Base-by-base conservation (phyloP, 805 yeast species). In the Nakazawaea holstii region DNA sequence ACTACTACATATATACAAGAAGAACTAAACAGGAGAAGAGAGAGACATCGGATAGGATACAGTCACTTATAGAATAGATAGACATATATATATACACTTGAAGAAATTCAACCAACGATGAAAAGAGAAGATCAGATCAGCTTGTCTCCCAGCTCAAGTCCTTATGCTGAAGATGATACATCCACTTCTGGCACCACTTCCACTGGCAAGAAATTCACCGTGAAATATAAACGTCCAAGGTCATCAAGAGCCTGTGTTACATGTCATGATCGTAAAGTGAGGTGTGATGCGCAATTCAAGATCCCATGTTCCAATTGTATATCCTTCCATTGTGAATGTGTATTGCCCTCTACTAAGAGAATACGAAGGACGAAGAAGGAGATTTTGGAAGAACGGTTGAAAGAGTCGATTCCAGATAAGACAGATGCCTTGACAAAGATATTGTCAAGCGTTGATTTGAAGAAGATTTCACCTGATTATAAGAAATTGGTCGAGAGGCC, bases 191-290 rank as follows among this genome's bases (percentile, higher is more conserved):
- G 17, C 13, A 14, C 30, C 35, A 8, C 15, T 6, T 29, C 17
- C 6, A 24, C 17, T 6, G 4, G 14, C 31, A 41, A 41, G 31
- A 41, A 41, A 32, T 38, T 33, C 46, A 43, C 43, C 2, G 33
- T 72, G 53, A 70, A 68, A 52, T 72, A 70, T 54, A 77, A 71
- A 55, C 57, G 81, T 52, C 76, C 85, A 41, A 67, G 91, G 44
- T 85, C 89, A 0, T 68, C 85, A 8, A 65, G 87, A 41, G 92
- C 91, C 2, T 85, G 94, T 59, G 74, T 78, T 36, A 84, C 85
- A n/a, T 87, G 94, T 58, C 80, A 88, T 46, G 75, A 83, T 7
- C 69, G 94, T 32, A 86, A 86, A 56, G 94, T 86, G n/a, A 75
- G 90, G 32, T 86, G 95, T 65, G 88, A 83, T 58, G 87, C 84